Conservation (phyloP, 139 green algal genomes). For the Tetratostichococcus sp. region DNA sequence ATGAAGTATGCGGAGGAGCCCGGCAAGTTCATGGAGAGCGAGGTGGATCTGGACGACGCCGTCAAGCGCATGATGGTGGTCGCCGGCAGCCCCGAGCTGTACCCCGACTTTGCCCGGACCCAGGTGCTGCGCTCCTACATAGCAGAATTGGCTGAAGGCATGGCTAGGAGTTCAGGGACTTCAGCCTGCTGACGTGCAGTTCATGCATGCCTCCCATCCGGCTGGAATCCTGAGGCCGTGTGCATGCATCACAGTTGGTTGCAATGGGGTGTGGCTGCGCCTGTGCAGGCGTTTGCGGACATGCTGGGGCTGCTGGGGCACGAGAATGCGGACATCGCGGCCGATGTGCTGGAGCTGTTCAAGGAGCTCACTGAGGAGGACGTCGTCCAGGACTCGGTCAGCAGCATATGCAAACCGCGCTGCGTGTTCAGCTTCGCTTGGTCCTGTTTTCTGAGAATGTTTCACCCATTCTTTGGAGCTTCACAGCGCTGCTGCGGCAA, state of each 20-base stretch:
- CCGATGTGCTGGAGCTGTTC: conserved; percentile 74
- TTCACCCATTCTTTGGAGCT: no score
- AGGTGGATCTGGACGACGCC: conserved; percentile 90
- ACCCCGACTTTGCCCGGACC: conserved; percentile 75
- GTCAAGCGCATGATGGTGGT: conserved; percentile 56
- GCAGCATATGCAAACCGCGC: no score
- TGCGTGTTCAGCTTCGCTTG: no score
- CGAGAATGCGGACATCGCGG: conserved; percentile 92
- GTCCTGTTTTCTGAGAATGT: no score
- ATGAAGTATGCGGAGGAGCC: conserved; percentile 82
- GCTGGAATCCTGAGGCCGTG: no score
- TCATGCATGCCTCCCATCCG: no score
- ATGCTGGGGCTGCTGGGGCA: conserved; percentile 82
- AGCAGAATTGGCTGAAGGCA: no score
- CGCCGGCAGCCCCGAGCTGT: conserved; percentile 68
- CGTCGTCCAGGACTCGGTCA: conserved; percentile 52
- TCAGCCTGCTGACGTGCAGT: no score
- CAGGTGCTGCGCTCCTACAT: background rate
- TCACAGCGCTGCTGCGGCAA: no score
- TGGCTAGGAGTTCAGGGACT: no score
- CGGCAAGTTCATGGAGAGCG: conserved; percentile 88
- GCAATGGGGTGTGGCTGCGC: no score
- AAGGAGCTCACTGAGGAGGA: conserved; percentile 87
- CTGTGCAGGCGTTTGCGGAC: conserved; percentile 40
- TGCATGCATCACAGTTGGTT: no score